phyloP scores from a whole-genome alignment of 805 yeast genomes.

The Saturnispora hagleri region DNA sequence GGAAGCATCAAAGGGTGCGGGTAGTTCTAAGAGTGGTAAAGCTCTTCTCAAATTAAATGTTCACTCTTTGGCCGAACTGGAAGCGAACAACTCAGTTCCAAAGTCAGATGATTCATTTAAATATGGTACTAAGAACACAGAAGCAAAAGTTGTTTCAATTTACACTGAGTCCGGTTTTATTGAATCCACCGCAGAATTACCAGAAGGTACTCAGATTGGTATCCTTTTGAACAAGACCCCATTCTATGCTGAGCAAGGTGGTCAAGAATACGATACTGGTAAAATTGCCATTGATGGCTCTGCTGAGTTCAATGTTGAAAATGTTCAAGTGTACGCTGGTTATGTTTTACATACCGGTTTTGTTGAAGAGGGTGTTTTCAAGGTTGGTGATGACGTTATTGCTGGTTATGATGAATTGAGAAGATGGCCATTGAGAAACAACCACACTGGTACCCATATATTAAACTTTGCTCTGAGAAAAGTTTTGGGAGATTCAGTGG shows the following conservation, averaged over 20 bases:
- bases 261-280: slow-evolving; percentile 96
- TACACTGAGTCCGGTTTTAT: slow-evolving; percentile 66
- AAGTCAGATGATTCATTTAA: slow-evolving; percentile 80
- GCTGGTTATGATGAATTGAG: slow-evolving; percentile 88
- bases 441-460: slow-evolving; percentile 97
- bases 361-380: slow-evolving; percentile 64
- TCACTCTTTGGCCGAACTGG: slow-evolving; percentile 73
- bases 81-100: slow-evolving; percentile 47
- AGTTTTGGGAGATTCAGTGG: slow-evolving; percentile 79
- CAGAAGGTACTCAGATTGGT: slow-evolving; percentile 53
- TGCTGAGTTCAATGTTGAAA: slow-evolving; percentile 81
- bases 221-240: slow-evolving; percentile 81
- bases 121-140: slow-evolving; percentile 61
- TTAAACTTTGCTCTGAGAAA: slow-evolving; percentile 82
- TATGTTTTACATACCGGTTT: slow-evolving; percentile 92
- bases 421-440: slow-evolving; percentile 93
- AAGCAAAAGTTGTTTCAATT: slow-evolving; percentile 62
- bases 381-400: slow-evolving; percentile 61
- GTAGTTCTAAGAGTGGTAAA: slow-evolving; percentile 40
- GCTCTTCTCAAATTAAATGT: slow-evolving; percentile 77
- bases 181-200: slow-evolving; percentile 29
- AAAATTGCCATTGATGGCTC: slow-evolving; percentile 79
- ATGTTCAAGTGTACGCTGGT: slow-evolving; percentile 90
- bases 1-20: slow-evolving; percentile 92
- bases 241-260: slow-evolving; percentile 98